phyloP scores from a whole-genome alignment of 2,329 filamentous ascomycete genomes.

The Clarireedia monteithiana region DNA sequence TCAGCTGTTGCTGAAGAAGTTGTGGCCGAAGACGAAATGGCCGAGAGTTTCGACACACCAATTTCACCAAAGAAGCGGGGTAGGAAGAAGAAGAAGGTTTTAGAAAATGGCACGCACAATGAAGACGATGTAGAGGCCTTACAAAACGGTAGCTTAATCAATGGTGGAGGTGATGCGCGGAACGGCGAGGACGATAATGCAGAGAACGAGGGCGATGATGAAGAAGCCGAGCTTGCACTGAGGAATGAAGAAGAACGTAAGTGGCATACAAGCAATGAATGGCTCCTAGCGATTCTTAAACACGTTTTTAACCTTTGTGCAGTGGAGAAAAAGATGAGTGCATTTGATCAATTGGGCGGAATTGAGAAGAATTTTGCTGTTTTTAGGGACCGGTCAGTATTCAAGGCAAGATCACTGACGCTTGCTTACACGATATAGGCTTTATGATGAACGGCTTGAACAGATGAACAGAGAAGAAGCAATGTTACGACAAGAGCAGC shows the following conservation, averaged over 20 bases:
- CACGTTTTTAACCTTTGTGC: conserved; percentile 23
- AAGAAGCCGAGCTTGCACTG: conserved; percentile 47
- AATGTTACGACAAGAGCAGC: conserved; percentile 49
- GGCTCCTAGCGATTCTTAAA: neutral
- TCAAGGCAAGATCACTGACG: conserved; percentile 10
- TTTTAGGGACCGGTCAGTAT: conserved; percentile 65
- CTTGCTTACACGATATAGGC: conserved; percentile 40
- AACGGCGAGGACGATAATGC: conserved; percentile 43
- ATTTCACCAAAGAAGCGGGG: conserved; percentile 29
- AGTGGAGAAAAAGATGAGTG: conserved; percentile 73
- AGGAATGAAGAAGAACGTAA: conserved; percentile 60
- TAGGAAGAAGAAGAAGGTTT: conserved; percentile 30
- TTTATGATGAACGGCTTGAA: conserved; percentile 82
- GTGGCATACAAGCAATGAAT: conserved; percentile 20
- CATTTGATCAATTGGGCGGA: conserved; percentile 68
- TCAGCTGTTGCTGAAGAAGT: conserved; percentile 35
- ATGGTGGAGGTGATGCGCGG: conserved; percentile 28
- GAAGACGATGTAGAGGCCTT: conserved; percentile 18
- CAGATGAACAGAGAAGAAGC: conserved; percentile 66
- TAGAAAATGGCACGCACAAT: conserved; percentile 21
- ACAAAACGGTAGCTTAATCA: conserved; percentile 16
- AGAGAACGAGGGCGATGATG: conserved; percentile 49
- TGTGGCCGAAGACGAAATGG: conserved; percentile 33
- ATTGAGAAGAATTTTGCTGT: conserved; percentile 86
- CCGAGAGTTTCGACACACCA: conserved; percentile 20